Evolutionary conservation across 148 eudicot genomes (phyloP), one percentile per base, ranked within the genome.

Genomic region (Camellia granthamiana): DNA sequence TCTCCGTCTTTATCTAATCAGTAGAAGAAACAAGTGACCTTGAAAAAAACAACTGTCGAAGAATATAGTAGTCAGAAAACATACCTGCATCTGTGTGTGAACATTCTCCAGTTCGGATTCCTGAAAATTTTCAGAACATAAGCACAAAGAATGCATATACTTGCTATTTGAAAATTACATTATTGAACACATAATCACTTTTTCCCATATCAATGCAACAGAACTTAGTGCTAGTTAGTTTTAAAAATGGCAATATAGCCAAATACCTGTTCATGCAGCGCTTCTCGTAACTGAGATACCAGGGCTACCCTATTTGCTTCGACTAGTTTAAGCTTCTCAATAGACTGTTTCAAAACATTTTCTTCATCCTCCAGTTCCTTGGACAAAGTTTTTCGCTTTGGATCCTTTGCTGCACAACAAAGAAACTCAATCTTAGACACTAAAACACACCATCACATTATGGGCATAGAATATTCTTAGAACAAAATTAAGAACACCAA

Each of bases 31-130:
- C 10, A 42, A 46, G 73, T 43, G 18, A 30, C 44, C 23, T 21
- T 73, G 62, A 51, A 77, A 43, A 68, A 15, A 54, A 21, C 0
- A 19, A 43, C 42, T 69, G n/a, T 23, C 47, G 59, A 21, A 72
- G 21, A 15, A 23, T 41, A 21, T 49, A 77, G 51, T 74, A 44
- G 64, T 18, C 30, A 62, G 72, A 78, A 74, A 12, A 73, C 69
- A 77, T 67, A 95, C 98, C 98, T 95, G 97, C 83, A 92, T 89
- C 80, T 93, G 97, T 0, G 92, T 95, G 78, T 90, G 97, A 83
- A 92, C 83, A 89, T 85, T 92, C 91, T 93, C 99, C 85, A 93
- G 84, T 81, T 93, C 97, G 10, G 99, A 92, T 85, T 92, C 99
- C 97, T 93, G 97, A 63, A 81, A 67, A 78, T 72, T 56, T 59